These are phyloP conservation scores for Toxoplasma gondii DNA, from an alignment of 169 alveolate species.

Conservation along the genomic window DNA sequence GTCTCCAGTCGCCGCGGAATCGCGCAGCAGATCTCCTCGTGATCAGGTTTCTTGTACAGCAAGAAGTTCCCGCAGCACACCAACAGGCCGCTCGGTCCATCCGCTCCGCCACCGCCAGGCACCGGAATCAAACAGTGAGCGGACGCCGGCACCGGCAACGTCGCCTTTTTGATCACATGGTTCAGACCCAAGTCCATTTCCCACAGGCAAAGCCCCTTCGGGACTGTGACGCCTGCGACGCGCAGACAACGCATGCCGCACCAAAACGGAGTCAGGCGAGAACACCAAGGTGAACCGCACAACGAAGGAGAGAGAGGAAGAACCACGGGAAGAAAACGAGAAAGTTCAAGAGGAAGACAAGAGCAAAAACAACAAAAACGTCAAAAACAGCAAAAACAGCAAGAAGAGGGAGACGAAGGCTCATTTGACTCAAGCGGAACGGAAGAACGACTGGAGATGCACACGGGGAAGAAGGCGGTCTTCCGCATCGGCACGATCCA, in stretches of 20 bases:
- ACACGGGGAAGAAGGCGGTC: no score
- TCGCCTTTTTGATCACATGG: slow-evolving; percentile 94
- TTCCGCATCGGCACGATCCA: no score
- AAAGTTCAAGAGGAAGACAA: background rate
- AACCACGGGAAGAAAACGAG: background rate
- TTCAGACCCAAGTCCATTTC: slow-evolving; percentile 99
- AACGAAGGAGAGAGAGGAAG: slow-evolving; percentile 20
- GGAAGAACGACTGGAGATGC: no score
- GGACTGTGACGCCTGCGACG: slow-evolving; percentile 1
- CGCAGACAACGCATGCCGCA: background rate
- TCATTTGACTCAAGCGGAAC: no score
- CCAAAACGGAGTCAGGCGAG: background rate
- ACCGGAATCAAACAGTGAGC: slow-evolving; percentile 65
- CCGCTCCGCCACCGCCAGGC: slow-evolving; percentile 81
- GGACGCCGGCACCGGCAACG: slow-evolving; percentile 64
- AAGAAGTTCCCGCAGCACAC: slow-evolving; percentile 96
- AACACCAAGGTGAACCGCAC: background rate
- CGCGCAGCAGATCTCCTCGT: slow-evolving; percentile 91
- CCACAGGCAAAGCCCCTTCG: slow-evolving; percentile 87
- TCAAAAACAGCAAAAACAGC: background rate
- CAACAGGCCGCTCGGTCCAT: slow-evolving; percentile 98
- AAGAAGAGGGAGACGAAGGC: background rate
- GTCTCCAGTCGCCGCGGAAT: slow-evolving; percentile 95
- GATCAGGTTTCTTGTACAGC: slow-evolving; percentile 92
- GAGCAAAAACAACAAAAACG: background rate